Conservation (phyloP, 257 asterid genomes). For the Ehretia macrophylla region DNA sequence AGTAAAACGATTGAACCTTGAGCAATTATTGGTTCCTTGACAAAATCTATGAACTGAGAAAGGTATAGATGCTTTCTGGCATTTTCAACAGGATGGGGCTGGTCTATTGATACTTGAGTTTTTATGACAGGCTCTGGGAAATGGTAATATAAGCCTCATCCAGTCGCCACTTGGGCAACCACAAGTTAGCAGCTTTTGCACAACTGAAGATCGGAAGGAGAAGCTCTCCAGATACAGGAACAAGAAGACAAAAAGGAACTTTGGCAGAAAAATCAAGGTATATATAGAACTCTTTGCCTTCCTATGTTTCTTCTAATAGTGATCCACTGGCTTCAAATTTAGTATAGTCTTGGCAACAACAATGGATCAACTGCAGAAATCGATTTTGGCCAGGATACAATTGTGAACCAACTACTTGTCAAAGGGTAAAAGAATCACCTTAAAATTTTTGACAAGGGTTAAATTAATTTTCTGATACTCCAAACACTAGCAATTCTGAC, state of each 20-base stretch:
- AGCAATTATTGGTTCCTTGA: conserved; percentile 21
- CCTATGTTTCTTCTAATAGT: background rate
- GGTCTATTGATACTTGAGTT: conserved; percentile 60
- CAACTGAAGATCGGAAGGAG: conserved; percentile 71
- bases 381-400: no score
- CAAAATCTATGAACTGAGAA: conserved; percentile 43
- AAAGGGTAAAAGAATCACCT: no score
- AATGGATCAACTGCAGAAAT: no score
- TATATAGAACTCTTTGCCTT: background rate
- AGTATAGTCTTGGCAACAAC: no score
- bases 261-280: conserved; percentile 92
- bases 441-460: no score
- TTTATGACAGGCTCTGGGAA: conserved; percentile 81
- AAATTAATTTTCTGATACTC: no score
- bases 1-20: conserved; percentile 10
- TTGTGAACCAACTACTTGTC: no score
- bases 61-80: conserved; percentile 46
- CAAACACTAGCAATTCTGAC: background rate
- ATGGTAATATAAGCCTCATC: conserved; percentile 33
- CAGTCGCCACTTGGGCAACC: conserved; percentile 51
- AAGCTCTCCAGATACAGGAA: conserved; percentile 81
- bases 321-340: no score
- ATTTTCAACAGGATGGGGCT: conserved; percentile 57
- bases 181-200: conserved; percentile 30
- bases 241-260: conserved; percentile 82